These are phyloP conservation scores for Lactuca sativa DNA, from an alignment of 129 eudicot genomes.

Conservation along the genomic window DNA sequence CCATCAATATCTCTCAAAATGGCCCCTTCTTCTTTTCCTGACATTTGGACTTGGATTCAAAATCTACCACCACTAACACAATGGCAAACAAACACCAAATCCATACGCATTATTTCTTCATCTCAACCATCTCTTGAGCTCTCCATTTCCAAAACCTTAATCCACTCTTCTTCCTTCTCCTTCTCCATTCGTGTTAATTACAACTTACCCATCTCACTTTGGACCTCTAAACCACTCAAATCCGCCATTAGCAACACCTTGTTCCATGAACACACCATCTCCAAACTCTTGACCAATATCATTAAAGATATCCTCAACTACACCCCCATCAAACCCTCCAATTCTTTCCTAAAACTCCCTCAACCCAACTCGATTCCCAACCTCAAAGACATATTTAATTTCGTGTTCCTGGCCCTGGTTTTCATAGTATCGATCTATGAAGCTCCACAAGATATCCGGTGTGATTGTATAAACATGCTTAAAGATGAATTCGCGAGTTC, in stretches of 20 bases:
- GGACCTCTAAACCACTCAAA: constrained; percentile 72
- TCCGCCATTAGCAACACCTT: constrained; percentile 15
- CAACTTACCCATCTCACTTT: constrained; percentile 52
- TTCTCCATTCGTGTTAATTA: constrained; percentile 60
- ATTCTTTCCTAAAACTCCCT: constrained; percentile 42
- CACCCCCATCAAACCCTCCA: constrained; percentile 44
- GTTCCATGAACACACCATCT: constrained; percentile 31
- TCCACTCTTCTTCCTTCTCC: constrained; percentile 33
- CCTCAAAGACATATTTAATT: constrained; percentile 57
- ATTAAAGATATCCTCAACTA: constrained; percentile 62
- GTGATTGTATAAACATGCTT: constrained; percentile 41
- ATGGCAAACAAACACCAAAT: constrained; percentile 54
- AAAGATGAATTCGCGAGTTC: constrained; percentile 51
- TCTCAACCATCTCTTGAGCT: constrained; percentile 63
- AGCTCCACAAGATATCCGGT: constrained; percentile 67
- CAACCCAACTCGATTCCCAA: constrained; percentile 22
- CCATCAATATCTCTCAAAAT: constrained; percentile 20
- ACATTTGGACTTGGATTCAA: constrained; percentile 70
- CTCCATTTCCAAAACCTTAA: constrained; percentile 39
- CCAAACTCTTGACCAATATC: constrained; percentile 46
- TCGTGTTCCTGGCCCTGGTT: constrained; percentile 58
- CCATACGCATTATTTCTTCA: constrained; percentile 62
- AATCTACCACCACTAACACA: constrained; percentile 58
- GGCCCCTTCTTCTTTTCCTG: constrained; percentile 50
- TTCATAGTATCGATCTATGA: constrained; percentile 82